A percentile compares a stretch with the other conserved stretches of the same genome.
Evolutionary conservation across 805 yeast species (phyloP).

Genomic region (Maudiozyma turicensis): DNA sequence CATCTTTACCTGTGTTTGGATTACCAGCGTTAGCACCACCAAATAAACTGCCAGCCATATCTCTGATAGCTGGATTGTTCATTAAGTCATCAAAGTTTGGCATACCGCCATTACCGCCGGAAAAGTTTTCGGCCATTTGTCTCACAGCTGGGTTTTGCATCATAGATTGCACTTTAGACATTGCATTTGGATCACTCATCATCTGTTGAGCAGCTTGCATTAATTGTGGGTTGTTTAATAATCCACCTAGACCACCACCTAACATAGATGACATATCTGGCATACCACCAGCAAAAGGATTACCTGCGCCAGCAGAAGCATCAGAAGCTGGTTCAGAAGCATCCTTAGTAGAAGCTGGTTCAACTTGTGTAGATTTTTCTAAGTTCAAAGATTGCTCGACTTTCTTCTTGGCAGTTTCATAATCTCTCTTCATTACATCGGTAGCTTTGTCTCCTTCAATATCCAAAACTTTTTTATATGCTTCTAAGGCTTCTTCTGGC

Average conservation of each 20-base stretch:
- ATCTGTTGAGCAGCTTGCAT: constrained; percentile 81
- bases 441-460: constrained; percentile 78
- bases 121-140: constrained; percentile 74
- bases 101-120: constrained; percentile 47
- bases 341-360: not conserved
- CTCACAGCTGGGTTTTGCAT: constrained; percentile 74
- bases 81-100: constrained; percentile 62
- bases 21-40: constrained; percentile 40
- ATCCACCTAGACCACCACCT: constrained; percentile 39
- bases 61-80: constrained; percentile 71
- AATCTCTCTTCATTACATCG: constrained; percentile 87
- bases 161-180: constrained; percentile 54
- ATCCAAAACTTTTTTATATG: constrained; percentile 80
- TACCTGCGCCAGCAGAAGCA: constrained; percentile 19
- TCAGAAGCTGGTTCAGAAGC: constrained; percentile 8
- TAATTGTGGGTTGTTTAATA: constrained; percentile 85
- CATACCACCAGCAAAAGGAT: constrained; percentile 3
- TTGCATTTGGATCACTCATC: constrained; percentile 78
- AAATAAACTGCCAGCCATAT: constrained; percentile 63
- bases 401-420: constrained; percentile 84
- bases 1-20: constrained; percentile 2
- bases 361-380: constrained; percentile 18
- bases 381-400: constrained; percentile 63
- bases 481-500: constrained; percentile 79
- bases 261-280: constrained; percentile 9